Percentiles rank a stretch among this genome's conserved stretches.
Conservation (phyloP, 768 basidiomycete genomes). For the Termitomyces sp. region DNA sequence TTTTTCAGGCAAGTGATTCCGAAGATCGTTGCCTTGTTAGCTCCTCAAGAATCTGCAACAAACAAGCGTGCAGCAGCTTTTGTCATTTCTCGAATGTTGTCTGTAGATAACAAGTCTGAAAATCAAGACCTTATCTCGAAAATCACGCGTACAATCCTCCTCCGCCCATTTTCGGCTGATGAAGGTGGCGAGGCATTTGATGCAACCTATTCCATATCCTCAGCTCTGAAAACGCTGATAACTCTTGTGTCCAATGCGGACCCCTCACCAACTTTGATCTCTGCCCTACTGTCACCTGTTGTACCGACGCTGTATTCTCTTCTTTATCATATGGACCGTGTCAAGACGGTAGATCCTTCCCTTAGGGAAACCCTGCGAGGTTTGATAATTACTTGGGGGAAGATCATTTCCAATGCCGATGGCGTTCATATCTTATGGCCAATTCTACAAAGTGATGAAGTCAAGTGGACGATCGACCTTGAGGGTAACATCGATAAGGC, state of each 20-base stretch:
- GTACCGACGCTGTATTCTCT: slow-evolving; percentile 63
- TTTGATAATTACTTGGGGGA: slow-evolving; percentile 71
- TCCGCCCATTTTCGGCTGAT: slow-evolving; percentile 40
- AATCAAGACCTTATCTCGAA: slow-evolving; percentile 25
- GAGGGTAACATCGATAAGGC: slow-evolving; percentile 44
- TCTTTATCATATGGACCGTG: slow-evolving; percentile 44
- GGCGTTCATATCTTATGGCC: slow-evolving; percentile 55
- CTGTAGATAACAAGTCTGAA: slow-evolving; percentile 24
- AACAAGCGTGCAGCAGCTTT: slow-evolving; percentile 65
- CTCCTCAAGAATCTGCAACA: slow-evolving; percentile 32
- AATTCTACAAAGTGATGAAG: slow-evolving; percentile 46
- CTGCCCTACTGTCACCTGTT: slow-evolving; percentile 63
- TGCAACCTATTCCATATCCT: background rate
- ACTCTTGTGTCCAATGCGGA: slow-evolving; percentile 70
- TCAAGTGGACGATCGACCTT: slow-evolving; percentile 52
- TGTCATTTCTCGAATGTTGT: slow-evolving; percentile 60
- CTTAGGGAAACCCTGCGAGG: slow-evolving; percentile 55
- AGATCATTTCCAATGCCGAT: slow-evolving; percentile 49
- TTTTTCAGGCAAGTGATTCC: slow-evolving; percentile 58
- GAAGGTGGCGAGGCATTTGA: background rate
- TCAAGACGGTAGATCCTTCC: slow-evolving; percentile 59
- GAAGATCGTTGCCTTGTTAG: slow-evolving; percentile 46
- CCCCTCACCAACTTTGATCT: slow-evolving; percentile 67
- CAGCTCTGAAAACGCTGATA: slow-evolving; percentile 45
- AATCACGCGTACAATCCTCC: slow-evolving; percentile 44